A percentile compares a stretch with the other conserved stretches of the same genome.
These are phyloP conservation scores for Monosporascus ibericus DNA, from an alignment of 2,329 filamentous ascomycete species.

Conservation along the genomic window DNA sequence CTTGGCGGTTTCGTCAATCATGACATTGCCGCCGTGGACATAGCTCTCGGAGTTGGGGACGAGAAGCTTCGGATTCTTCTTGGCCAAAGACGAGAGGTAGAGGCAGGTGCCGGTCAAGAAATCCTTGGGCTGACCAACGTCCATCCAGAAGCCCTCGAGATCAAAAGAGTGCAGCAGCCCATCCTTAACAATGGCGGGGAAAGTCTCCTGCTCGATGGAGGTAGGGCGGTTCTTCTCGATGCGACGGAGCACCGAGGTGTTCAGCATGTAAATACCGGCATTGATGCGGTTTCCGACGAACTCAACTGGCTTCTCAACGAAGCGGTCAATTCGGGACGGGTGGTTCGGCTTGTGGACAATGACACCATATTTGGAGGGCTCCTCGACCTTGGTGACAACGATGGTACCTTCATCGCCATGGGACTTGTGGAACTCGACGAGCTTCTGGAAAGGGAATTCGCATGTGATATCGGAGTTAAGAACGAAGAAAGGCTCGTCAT, in stretches of 20 bases:
- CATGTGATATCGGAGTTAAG: conserved; percentile 98
- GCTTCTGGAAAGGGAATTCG: conserved; percentile 89
- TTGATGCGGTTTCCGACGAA: conserved; percentile 99
- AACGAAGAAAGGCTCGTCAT: conserved; percentile 93
- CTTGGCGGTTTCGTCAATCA: conserved; percentile 90
- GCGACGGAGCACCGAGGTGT: conserved; percentile 81
- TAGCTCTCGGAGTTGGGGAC: conserved; percentile 67
- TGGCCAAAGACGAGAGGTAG: conserved; percentile 87
- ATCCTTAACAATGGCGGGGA: conserved; percentile 87
- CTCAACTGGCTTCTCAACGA: conserved; percentile 98
- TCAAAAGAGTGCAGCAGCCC: conserved; percentile 93
- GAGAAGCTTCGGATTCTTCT: conserved; percentile 82
- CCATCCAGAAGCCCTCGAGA: conserved; percentile 98
- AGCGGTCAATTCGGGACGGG: conserved; percentile 88
- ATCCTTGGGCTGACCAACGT: conserved; percentile 97
- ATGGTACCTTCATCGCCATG: conserved; percentile 97
- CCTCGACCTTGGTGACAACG: conserved; percentile 97
- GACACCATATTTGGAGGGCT: conserved; percentile 98
- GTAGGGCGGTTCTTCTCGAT: conserved; percentile 89
- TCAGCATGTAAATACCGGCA: conserved; percentile 96
- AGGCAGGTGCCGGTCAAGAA: conserved; percentile 95
- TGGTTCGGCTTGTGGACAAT: conserved; percentile 95
- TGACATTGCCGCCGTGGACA: conserved; percentile 88
- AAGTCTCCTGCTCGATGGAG: conserved; percentile 97
- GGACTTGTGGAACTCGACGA: conserved; percentile 84